Evolutionary conservation across 441 rosid species (phyloP), one percentile per base, ranked within the genome.

Genomic region (Brassica balearica): DNA sequence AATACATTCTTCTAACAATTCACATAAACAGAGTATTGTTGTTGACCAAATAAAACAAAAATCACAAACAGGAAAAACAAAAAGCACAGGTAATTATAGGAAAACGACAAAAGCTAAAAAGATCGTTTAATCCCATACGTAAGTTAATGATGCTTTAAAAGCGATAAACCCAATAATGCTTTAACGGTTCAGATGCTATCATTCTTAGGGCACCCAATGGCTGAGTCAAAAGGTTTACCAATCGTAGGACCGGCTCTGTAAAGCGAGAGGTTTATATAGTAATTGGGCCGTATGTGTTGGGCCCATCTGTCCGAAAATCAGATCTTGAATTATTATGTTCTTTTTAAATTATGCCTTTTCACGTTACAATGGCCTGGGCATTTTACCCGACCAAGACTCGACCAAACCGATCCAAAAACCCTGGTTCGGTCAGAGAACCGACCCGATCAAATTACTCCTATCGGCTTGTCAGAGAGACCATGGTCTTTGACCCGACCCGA

Each of bases 61-160:
- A 34, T 72, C 62, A 60, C 25, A 46, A 46, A 34, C 25, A 48
- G 22, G 0, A 71, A 65, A 38, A 65, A 64, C 20, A 8, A n/a
- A 38, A 66, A 41, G 41, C 53, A 41, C 62, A 71, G 55, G 68
- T 27, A 66, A 72, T 65, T 68, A 15, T 53, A 41, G 60, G 36
- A 78, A 78, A 63, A 65, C 76, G 82, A 73, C 82, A 78, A 78
- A 71, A 78, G 72, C 77, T 72, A 29, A 62, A 41, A 65, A 10
- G 51, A 73, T 73, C 60, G 59, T 61, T 78, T 61, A 73, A 78
- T 73, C 58, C 51, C 36, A 51, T 51, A 78, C 82, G 82, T 36
- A 73, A 73, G 60, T 67, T 78, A 73, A 78, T 62, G 70, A 36
- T 51, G 69, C 65, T 61, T 68, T 60, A 4, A 73, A 65, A 71